A percentile compares a stretch with the other conserved stretches of the same genome.
phyloP scores from a whole-genome alignment of 257 asterid species.

The Ehretia macrophylla region DNA sequence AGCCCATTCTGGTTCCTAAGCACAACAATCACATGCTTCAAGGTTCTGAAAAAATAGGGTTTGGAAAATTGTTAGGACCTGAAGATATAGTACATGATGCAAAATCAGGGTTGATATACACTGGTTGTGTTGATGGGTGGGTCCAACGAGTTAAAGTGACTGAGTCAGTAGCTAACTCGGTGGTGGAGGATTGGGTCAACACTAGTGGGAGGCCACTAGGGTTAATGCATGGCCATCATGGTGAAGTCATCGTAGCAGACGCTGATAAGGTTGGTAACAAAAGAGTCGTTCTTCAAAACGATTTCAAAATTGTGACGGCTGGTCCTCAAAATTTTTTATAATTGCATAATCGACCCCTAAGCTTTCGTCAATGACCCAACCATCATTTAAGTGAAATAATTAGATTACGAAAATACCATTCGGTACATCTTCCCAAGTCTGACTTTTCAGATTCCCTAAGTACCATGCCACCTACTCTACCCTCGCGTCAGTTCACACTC shows the following conservation, averaged over 20 bases:
- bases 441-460: no score
- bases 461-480: no score
- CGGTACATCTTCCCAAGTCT: no score
- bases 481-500: no score
- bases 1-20: slow-evolving; percentile 30
- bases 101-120: slow-evolving; percentile 48
- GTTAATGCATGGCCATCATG: slow-evolving; percentile 49
- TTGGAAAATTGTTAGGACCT: slow-evolving; percentile 48
- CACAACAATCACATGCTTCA: slow-evolving; percentile 42
- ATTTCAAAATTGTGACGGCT: no score
- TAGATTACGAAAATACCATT: no score
- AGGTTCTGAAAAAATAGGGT: slow-evolving; percentile 64
- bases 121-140: slow-evolving; percentile 88
- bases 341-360: no score
- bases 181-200: slow-evolving; percentile 70
- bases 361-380: no score
- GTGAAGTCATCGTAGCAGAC: slow-evolving; percentile 74
- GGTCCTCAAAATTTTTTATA: no score
- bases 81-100: slow-evolving; percentile 75
- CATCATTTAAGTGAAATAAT: no score
- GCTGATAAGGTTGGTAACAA: slow-evolving; percentile 75
- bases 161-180: slow-evolving; percentile 42
- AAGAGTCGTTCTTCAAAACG: no score
- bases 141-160: slow-evolving; percentile 41
- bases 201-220: slow-evolving; percentile 95